A percentile compares a stretch with the other conserved stretches of the same genome.
Conservation (phyloP, 1,139 yeast genomes). For the Spencermartinsiella ligniputridi region DNA sequence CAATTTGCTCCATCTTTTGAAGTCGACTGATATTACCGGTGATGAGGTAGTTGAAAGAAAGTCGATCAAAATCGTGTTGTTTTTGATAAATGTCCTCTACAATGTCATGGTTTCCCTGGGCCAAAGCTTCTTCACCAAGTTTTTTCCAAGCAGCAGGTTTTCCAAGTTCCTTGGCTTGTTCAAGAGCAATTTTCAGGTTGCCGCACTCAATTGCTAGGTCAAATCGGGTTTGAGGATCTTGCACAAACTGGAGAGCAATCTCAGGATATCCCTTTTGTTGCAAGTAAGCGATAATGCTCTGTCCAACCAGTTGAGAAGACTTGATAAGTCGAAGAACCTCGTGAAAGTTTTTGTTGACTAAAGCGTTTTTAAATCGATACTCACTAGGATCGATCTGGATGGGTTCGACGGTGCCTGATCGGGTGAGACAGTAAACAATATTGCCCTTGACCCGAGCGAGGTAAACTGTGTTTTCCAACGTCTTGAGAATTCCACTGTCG, state of each 20-base stretch:
- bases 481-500: slow-evolving; percentile 89
- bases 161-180: slow-evolving; percentile 78
- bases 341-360: slow-evolving; percentile 81
- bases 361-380: slow-evolving; percentile 90
- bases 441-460: slow-evolving; percentile 67
- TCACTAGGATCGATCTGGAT: slow-evolving; percentile 91
- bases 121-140: slow-evolving; percentile 79
- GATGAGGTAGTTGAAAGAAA: slow-evolving; percentile 79
- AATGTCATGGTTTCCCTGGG: slow-evolving; percentile 81
- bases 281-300: slow-evolving; percentile 89
- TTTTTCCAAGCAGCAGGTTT: slow-evolving; percentile 71
- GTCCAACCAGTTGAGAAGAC: slow-evolving; percentile 90
- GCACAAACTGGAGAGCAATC: slow-evolving; percentile 89
- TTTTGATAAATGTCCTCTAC: slow-evolving; percentile 90
- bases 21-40: slow-evolving; percentile 78
- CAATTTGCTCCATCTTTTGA: slow-evolving; percentile 80
- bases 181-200: slow-evolving; percentile 79
- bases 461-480: slow-evolving; percentile 87
- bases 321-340: slow-evolving; percentile 90
- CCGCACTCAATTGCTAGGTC: slow-evolving; percentile 95
- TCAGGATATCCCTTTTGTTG: slow-evolving; percentile 92
- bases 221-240: slow-evolving; percentile 93
- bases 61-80: slow-evolving; percentile 77
- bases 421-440: slow-evolving; percentile 72
- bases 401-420: slow-evolving; percentile 80